Evolutionary conservation across 2,329 filamentous ascomycete species (phyloP).

Genomic region (Xylaria sp.): DNA sequence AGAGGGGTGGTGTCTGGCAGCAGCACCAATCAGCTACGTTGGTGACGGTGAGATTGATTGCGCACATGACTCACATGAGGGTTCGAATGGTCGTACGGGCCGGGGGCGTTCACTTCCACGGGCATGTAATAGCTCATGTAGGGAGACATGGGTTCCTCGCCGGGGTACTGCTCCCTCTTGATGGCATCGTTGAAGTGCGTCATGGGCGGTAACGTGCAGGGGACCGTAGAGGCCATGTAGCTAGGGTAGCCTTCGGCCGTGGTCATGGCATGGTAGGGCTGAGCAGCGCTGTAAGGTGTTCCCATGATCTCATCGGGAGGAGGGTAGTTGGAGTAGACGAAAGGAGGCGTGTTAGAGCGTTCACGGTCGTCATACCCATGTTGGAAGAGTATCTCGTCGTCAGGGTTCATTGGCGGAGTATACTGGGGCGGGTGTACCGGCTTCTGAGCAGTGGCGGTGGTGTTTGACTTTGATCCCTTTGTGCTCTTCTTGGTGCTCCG

Average conservation of each 20-base stretch:
- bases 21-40: conserved; percentile 61
- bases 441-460: conserved; percentile 49
- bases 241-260: conserved; percentile 64
- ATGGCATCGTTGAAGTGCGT: conserved; percentile 71
- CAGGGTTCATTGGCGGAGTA: conserved; percentile 68
- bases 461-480: conserved; percentile 55
- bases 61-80: conserved; percentile 78
- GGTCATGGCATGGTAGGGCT: conserved; percentile 64
- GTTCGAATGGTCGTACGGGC: conserved; percentile 74
- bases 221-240: conserved; percentile 66
- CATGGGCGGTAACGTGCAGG: conserved; percentile 73
- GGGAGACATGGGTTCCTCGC: conserved; percentile 70
- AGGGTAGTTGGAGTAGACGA: conserved; percentile 75
- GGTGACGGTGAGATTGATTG: conserved; percentile 55
- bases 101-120: conserved; percentile 70
- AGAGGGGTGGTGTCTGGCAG: conserved; percentile 79
- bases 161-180: conserved; percentile 71
- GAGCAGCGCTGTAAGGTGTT: conserved; percentile 66
- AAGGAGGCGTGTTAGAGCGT: conserved; percentile 76
- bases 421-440: conserved; percentile 64
- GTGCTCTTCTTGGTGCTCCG: conserved; percentile 56
- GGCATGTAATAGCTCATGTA: conserved; percentile 77
- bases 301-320: conserved; percentile 73
- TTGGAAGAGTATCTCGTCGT: conserved; percentile 75
- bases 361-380: conserved; percentile 71